Conservation (phyloP, 495 filamentous ascomycete genomes). For the Penicillium paradoxum region DNA sequence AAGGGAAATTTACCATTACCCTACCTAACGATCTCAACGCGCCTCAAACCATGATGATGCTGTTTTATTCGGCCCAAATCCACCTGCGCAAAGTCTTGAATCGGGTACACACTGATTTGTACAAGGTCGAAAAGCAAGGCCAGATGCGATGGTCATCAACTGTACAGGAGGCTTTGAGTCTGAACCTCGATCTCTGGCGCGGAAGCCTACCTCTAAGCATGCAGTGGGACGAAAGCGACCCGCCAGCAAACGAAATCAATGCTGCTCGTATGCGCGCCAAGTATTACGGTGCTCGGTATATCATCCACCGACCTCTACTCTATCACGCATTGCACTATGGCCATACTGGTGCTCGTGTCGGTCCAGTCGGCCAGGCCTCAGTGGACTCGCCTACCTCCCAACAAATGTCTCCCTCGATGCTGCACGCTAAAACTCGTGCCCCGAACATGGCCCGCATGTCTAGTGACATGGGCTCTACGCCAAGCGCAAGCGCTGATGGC, state of each 20-base stretch:
- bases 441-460: constrained; percentile 30
- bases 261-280: constrained; percentile 84
- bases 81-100: constrained; percentile 83
- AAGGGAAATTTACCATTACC: constrained; percentile 31
- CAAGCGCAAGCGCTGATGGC: constrained; percentile 2
- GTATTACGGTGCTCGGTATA: constrained; percentile 86
- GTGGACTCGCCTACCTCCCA: constrained; percentile 35
- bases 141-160: constrained; percentile 27
- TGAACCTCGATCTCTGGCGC: constrained; percentile 50
- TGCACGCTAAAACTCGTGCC: constrained; percentile 16
- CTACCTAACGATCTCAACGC: constrained; percentile 32
- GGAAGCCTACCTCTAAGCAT: constrained; percentile 42
- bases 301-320: constrained; percentile 82
- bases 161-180: constrained; percentile 35
- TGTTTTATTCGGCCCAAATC: constrained; percentile 82
- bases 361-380: constrained; percentile 17
- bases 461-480: constrained; percentile 33
- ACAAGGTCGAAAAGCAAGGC: constrained; percentile 53
- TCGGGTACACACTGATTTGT: constrained; percentile 72
- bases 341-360: constrained; percentile 24
- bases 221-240: constrained; percentile 63
- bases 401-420: constrained; percentile 29
- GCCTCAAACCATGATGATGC: constrained; percentile 51
- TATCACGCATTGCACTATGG: constrained; percentile 55
- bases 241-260: constrained; percentile 71